Evolutionary conservation across 176 grass and related monocot species (phyloP), one percentile per base, ranked within the genome.

Genomic region (Eragrostis nindensis): DNA sequence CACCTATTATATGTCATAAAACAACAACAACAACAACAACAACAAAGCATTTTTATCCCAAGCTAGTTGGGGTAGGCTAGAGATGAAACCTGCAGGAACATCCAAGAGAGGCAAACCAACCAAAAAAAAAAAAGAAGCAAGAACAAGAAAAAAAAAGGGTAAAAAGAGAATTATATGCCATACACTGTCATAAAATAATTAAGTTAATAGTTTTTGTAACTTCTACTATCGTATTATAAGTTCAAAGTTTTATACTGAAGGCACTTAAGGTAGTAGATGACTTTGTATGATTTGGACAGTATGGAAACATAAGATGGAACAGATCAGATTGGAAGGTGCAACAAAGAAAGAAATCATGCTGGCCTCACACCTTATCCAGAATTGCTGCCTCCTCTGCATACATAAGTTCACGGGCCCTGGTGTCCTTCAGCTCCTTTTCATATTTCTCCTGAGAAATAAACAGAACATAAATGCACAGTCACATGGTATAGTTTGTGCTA

Each of bases 351-450:
- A 66, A 76, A 36, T 1, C 40, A 73, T 77, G 21, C 19, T 21
- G 70, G 41, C 21, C 63, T 44, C 62, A 86, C 55, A 93, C 96
- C 86, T 95, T 95, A 47, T 95, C 92, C 50, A 93, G 53, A 87
- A 99, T 99, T 80, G 92, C 90, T 67, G 87, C 92, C 72, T 91
- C 90, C 86, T 99, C 96, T 53, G 90, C 89, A 75, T 87, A 86
- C 96, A 93, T 95, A 29, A 99, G 84, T 82, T 87, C 84, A 61
- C 84, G 78, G 12, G 81, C 96, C 73, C 93, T 95, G 25, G 96
- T 91, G 76, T 95, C 90, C 80, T 95, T 99, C 86, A 99, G 69
- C 65, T 91, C 88, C 82, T 89, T 93, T 89, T 95, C 96, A 76
- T 93, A 99, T 80, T 91, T 91, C 76, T 95, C 96, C 96, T 99